Conservation (phyloP, 441 rosid genomes). For the Aleurites moluccanus region DNA sequence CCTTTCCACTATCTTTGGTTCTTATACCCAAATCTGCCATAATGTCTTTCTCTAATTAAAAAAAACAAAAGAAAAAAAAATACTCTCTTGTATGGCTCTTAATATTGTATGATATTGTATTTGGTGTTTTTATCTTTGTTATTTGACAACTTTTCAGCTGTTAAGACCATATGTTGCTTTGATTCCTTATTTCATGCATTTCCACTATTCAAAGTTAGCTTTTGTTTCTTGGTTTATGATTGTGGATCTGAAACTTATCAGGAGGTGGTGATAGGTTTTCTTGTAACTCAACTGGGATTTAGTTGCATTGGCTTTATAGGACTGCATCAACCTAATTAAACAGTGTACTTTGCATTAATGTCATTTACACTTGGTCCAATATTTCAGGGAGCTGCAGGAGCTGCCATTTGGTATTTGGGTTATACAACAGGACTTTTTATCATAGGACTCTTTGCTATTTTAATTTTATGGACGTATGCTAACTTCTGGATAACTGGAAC, state of each 20-base stretch:
- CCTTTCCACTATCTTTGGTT: too few relatives aligned
- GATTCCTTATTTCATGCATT: not conserved
- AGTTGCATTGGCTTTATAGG: slow-evolving; percentile 7
- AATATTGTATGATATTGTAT: not conserved
- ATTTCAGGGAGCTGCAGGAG: slow-evolving; percentile 93
- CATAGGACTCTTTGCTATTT: slow-evolving; percentile 81
- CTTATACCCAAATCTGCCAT: not conserved
- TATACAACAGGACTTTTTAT: slow-evolving; percentile 96
- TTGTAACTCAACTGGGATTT: not conserved
- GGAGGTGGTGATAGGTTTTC: not conserved
- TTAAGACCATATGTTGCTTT: not conserved
- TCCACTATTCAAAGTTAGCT: not conserved
- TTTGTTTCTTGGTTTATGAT: not conserved
- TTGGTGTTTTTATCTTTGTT: too few relatives aligned
- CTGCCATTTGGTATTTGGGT: slow-evolving; percentile 82
- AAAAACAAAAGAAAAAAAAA: not conserved
- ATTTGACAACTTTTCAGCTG: not conserved
- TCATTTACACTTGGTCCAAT: slow-evolving; percentile 20
- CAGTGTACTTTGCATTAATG: not conserved
- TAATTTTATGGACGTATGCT: slow-evolving; percentile 96
- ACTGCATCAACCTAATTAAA: not conserved
- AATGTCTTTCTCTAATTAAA: not conserved
- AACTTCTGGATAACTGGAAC: slow-evolving; percentile 99
- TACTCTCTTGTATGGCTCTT: not conserved
- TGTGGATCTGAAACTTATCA: not conserved